Percentiles rank a stretch among this genome's conserved stretches.
These are phyloP conservation scores for Ochetophila trinervis DNA, from an alignment of 306 rosid genomes.

Conservation along the genomic window DNA sequence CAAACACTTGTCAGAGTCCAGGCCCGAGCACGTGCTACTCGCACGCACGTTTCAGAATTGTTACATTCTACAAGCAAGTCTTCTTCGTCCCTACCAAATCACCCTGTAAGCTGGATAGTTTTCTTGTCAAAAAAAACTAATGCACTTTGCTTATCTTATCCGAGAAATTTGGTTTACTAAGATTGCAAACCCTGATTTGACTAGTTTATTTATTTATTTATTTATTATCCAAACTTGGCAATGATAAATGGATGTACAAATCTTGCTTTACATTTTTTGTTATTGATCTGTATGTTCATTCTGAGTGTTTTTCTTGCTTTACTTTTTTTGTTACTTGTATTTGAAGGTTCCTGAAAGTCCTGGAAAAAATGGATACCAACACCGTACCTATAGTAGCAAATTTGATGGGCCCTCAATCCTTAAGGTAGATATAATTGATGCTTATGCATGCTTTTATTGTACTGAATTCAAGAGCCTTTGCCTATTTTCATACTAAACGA, in stretches of 20 bases:
- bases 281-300: too few species aligned
- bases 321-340: background rate
- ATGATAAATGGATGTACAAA: too few species aligned
- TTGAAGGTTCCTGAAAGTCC: conserved; percentile 50
- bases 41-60: conserved; percentile 47
- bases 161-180: too few species aligned
- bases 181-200: too few species aligned
- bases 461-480: background rate
- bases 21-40: conserved; percentile 68
- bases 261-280: too few species aligned
- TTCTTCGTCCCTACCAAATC: conserved; percentile 33
- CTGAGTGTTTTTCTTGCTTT: too few species aligned
- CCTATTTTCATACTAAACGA: background rate
- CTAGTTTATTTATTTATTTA: too few species aligned
- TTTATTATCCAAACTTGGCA: too few species aligned
- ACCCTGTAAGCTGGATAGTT: conserved; percentile 54
- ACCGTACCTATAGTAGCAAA: conserved; percentile 45
- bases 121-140: background rate
- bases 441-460: background rate
- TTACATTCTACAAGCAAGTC: conserved; percentile 50
- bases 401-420: conserved; percentile 64
- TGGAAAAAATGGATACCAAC: conserved; percentile 39
- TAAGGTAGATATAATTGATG: conserved; percentile 46
- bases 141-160: background rate
- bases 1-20: conserved; percentile 87